phyloP scores from a whole-genome alignment of 306 rosid species.

The Dryas octopetala region DNA sequence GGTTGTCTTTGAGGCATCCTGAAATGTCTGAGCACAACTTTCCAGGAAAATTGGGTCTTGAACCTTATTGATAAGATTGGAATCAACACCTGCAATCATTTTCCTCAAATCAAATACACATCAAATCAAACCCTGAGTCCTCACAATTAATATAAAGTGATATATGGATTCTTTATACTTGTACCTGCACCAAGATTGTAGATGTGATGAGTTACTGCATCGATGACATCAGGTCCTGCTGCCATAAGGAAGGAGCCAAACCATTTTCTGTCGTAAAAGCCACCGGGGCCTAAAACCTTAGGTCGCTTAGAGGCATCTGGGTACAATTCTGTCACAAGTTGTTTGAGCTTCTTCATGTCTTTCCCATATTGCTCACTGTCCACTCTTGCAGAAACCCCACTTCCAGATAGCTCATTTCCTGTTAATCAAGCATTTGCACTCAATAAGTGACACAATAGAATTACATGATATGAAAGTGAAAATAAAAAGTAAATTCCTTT shows the following conservation, averaged over 20 bases:
- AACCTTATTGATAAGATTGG: constrained; percentile 41
- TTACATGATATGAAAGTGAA: neutral
- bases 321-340: constrained; percentile 34
- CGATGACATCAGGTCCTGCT: constrained; percentile 44
- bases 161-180: no score
- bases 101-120: neutral
- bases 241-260: constrained; percentile 45
- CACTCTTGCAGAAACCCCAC: constrained; percentile 48
- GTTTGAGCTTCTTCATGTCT: constrained; percentile 44
- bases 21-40: constrained; percentile 40
- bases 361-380: constrained; percentile 51
- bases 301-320: constrained; percentile 45
- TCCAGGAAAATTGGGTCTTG: constrained; percentile 52
- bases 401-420: constrained; percentile 59
- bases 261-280: constrained; percentile 61
- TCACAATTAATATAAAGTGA: no score
- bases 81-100: constrained; percentile 48
- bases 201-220: constrained; percentile 62
- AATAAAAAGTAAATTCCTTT: neutral
- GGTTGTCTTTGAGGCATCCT: constrained; percentile 25
- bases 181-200: constrained; percentile 74
- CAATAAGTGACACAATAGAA: neutral
- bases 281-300: constrained; percentile 60
- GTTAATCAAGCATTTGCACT: neutral
- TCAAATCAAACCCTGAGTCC: neutral